Percentiles rank a stretch among this genome's conserved stretches.
phyloP scores from a whole-genome alignment of 2,329 filamentous ascomycete genomes.

The Aspergillus novoparasiticus region DNA sequence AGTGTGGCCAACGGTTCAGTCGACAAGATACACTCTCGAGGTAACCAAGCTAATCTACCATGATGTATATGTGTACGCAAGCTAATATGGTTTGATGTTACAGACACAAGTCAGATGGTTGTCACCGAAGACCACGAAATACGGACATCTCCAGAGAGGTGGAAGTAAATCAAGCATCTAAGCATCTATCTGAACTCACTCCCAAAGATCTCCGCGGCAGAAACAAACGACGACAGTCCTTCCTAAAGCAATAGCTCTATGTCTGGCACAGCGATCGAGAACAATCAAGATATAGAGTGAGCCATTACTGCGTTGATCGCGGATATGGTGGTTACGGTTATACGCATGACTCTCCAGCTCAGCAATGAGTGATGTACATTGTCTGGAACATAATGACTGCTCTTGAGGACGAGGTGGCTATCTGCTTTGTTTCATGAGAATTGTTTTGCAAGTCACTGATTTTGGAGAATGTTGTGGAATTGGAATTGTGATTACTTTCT shows the following conservation, averaged over 20 bases:
- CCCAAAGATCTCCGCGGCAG: not conserved
- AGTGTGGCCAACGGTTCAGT: conserved; percentile 72
- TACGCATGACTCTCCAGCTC: not conserved
- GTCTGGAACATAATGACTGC: not conserved
- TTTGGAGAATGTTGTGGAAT: not conserved
- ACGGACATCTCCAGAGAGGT: not conserved
- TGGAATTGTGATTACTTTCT: not conserved
- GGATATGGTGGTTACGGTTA: not conserved
- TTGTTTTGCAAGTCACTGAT: not conserved
- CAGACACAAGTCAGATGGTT: conserved; percentile 24
- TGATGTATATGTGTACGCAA: not conserved
- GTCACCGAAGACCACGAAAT: conserved; percentile 11
- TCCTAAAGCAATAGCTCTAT: not conserved
- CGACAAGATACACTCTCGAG: conserved; percentile 81
- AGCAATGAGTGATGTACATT: conserved; percentile 6
- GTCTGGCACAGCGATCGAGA: not conserved
- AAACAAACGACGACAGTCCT: not conserved
- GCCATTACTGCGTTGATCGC: conserved; percentile 13
- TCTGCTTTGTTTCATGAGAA: not conserved
- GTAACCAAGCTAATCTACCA: conserved; percentile 49
- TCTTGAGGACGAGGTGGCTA: not conserved
- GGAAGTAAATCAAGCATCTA: not conserved
- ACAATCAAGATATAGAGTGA: not conserved
- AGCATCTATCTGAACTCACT: not conserved
- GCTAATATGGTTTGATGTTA: conserved; percentile 3